Base-by-base conservation (phyloP, 495 filamentous ascomycete species). In the Penicillium antarcticum region DNA sequence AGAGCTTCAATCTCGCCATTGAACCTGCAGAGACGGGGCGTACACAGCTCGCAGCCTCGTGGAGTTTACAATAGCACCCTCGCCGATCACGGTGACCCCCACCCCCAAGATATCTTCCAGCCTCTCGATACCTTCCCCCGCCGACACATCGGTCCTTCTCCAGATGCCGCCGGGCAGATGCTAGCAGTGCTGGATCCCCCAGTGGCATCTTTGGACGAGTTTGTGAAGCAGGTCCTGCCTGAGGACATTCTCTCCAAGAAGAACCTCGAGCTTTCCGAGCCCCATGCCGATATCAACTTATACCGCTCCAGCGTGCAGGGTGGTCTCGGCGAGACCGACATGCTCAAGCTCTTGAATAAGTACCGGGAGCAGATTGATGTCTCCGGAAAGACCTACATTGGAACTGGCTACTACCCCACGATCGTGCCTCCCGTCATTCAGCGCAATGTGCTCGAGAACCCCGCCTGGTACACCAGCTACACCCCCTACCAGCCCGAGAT, bases 401-500 rank as follows among this genome's bases (percentile, higher is more conserved):
- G 94, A 4, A 84, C 79, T 40, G 94, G 94, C 36, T 98, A 97
- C 77, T 87, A 89, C 48, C 87, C 84, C 12, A 92, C 94, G 34
- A 80, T 84, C 57, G 86, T 89, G 1, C 94, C 94, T 14, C 86
- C 89, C 45, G 94, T 97, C 29, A 96, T 98, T 64, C 89, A 95
- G 71, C 80, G 94, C 60, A 98, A 98, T 66, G 80, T 97, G 8
- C 75, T 98, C 26, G 92, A 98, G 77, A 89, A 84, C 60, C 94
- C 94, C 1, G 95, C 86, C 13, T 98, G 94, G 94, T 98, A 98
- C 70, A 98, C 94, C 35, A 97, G 92, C 67, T 98, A 98, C 65
- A 97, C 94, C 0, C 94, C 94, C 21, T 98, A 98, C 69, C 94
- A 98, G 67, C 92, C 94, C 2, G 94, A 98, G 72, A 97, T 98